Evolutionary conservation across 805 yeast species (phyloP).

Genomic region (Ogataea chonburiensis): DNA sequence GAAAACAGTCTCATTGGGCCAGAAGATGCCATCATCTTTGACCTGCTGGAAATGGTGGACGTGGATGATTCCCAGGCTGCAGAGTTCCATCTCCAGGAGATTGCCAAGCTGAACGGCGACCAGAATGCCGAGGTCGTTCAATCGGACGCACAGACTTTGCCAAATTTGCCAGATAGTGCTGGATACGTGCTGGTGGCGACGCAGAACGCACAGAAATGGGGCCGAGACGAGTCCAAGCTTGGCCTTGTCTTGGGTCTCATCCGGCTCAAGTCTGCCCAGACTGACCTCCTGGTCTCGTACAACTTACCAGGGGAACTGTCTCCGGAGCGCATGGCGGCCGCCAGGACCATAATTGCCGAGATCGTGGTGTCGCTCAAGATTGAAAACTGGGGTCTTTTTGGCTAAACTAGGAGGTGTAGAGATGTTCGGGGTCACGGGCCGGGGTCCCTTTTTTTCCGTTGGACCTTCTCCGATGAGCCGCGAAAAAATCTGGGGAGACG

Average conservation of each 20-base stretch:
- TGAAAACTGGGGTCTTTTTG: slow-evolving; percentile 49
- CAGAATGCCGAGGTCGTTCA: slow-evolving; percentile 11
- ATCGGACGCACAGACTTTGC: slow-evolving; percentile 6
- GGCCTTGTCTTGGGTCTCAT: slow-evolving; percentile 57
- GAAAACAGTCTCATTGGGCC: slow-evolving; percentile 30
- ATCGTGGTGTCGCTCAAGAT: slow-evolving; percentile 35
- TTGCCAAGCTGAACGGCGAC: slow-evolving; percentile 43
- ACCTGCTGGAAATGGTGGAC: slow-evolving; percentile 54
- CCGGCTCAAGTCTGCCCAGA: slow-evolving; percentile 47
- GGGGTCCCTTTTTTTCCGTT: slow-evolving; percentile 12
- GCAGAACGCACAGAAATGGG: slow-evolving; percentile 54
- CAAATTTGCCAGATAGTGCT: slow-evolving; percentile 21
- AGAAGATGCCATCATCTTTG: slow-evolving; percentile 63
- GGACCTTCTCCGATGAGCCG: slow-evolving; percentile 24
- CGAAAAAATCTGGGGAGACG: slow-evolving; percentile 13
- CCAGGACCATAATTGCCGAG: slow-evolving; percentile 26
- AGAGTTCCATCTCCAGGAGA: slow-evolving; percentile 54
- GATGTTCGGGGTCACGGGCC: slow-evolving; percentile 1
- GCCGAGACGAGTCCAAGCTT: slow-evolving; percentile 37
- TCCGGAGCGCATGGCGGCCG: slow-evolving; percentile 33
- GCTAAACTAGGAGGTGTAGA: slow-evolving; percentile 18
- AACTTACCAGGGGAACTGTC: slow-evolving; percentile 51
- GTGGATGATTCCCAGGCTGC: slow-evolving; percentile 39
- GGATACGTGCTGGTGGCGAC: slow-evolving; percentile 37
- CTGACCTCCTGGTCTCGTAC: slow-evolving; percentile 62